A percentile compares a stretch with the other conserved stretches of the same genome.
phyloP scores from a whole-genome alignment of 768 basidiomycete species.

The Boletus rubropictus region DNA sequence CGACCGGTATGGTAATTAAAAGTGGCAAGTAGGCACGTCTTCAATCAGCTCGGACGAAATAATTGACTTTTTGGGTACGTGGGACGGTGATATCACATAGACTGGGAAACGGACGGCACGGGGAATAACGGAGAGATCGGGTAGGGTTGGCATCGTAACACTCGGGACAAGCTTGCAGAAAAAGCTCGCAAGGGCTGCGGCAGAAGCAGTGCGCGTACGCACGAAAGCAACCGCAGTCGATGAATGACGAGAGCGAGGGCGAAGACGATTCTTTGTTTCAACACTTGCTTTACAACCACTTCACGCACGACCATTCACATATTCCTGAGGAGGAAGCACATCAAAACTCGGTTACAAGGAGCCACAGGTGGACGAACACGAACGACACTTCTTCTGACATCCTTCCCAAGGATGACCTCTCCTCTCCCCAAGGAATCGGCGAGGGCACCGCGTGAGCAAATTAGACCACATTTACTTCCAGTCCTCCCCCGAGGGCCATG shows the following conservation, averaged over 20 bases:
- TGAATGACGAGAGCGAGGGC: slow-evolving; percentile 74
- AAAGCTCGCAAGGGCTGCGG: slow-evolving; percentile 43
- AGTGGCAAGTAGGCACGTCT: slow-evolving; percentile 37
- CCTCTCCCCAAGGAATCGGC: slow-evolving; percentile 1
- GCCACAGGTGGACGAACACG: slow-evolving; percentile 14
- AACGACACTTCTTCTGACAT: slow-evolving; percentile 32
- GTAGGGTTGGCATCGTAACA: slow-evolving; percentile 60
- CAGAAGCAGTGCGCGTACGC: slow-evolving; percentile 32
- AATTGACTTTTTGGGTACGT: slow-evolving; percentile 69
- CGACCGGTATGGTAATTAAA: neutral
- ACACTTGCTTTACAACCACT: slow-evolving; percentile 34
- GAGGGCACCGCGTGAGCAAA: slow-evolving; percentile 12
- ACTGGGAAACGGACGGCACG: slow-evolving; percentile 43
- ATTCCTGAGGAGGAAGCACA: slow-evolving; percentile 40
- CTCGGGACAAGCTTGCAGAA: slow-evolving; percentile 60
- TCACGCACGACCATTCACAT: slow-evolving; percentile 47
- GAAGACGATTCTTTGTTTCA: slow-evolving; percentile 43
- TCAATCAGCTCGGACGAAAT: slow-evolving; percentile 70
- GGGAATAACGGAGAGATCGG: slow-evolving; percentile 47
- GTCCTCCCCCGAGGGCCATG: slow-evolving; percentile 13
- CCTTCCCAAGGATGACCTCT: slow-evolving; percentile 18
- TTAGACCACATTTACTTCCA: slow-evolving; percentile 11
- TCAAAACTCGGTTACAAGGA: slow-evolving; percentile 21
- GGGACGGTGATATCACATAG: slow-evolving; percentile 46
- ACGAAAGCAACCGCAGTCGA: slow-evolving; percentile 54